Evolutionary conservation across 306 rosid species (phyloP), one percentile per base, ranked within the genome.

Genomic region (Pterocarpus macrocarpus): DNA sequence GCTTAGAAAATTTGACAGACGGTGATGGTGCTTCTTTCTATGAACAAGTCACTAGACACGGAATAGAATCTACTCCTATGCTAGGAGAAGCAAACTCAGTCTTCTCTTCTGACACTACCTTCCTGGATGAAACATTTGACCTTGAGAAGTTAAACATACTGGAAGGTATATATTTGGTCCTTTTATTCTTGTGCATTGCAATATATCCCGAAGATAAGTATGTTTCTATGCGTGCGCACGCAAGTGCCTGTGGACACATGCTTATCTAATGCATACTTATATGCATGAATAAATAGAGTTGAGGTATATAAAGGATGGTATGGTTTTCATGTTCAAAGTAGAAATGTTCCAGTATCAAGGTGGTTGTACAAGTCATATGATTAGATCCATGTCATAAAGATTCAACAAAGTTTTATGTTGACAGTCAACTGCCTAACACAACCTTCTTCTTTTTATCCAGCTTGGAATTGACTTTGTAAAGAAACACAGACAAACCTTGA

Each of bases 61-160:
- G 65, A 75, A 67, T 66, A 53, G 86, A 84, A 64, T 44, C 81
- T 56, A 38, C 49, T 68, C 1, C 67, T 63, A 5, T 16, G 22
- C 65, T 5, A 32, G 81, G 58, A 35, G 90, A 88, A 45, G 53
- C 57, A 44, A 79, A 71, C 77, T 80, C 88, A 7, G 64, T 55
- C 73, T 70, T 81, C 66, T 71, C 83, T n/a, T 70, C 88, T 69
- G 87, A 80, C n/a, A 80, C 82, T 13, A 84, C 69, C 79, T 89
- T 76, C 79, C 74, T 61, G 58, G 86, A 93, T 85, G 86, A 38
- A 58, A 76, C 86, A 53, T 58, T 85, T 81, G 82, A 76, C 38
- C 35, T 79, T 64, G 86, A 79, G 10, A 73, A 71, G 52, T 49
- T 81, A 64, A 66, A 76, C 58, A 1, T 36, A 16, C 9, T 61